phyloP scores from a whole-genome alignment of 805 yeast genomes.

The Hanseniaspora meyeri region DNA sequence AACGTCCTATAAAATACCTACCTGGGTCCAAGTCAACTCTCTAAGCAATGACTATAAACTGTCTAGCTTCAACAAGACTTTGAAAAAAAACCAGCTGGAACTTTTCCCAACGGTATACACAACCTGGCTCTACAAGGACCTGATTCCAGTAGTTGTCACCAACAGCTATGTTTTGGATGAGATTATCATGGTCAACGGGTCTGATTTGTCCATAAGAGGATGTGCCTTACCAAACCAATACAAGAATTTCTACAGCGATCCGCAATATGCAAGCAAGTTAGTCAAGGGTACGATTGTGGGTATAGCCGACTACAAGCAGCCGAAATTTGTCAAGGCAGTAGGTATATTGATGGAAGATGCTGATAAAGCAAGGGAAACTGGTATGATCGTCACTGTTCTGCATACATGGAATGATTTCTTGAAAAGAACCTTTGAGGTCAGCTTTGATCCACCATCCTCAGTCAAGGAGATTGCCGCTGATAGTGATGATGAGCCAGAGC shows the following conservation, averaged over 20 bases:
- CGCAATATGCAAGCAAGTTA: constrained; percentile 21
- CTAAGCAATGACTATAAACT: constrained; percentile 7
- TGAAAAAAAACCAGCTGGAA: constrained; percentile 19
- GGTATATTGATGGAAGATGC: constrained; percentile 39
- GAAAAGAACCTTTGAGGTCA: constrained; percentile 36
- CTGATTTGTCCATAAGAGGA: constrained; percentile 71
- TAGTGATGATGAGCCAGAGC: constrained; percentile 11
- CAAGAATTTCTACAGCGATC: constrained; percentile 5
- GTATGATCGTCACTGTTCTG: constrained; percentile 65
- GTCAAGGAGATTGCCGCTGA: constrained; percentile 16
- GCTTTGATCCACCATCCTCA: constrained; percentile 32
- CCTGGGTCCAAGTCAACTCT: constrained; percentile 45
- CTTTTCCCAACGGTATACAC: constrained; percentile 61
- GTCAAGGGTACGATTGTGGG: constrained; percentile 54
- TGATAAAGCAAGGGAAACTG: constrained; percentile 42
- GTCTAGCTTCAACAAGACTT: neutral
- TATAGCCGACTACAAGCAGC: constrained; percentile 47
- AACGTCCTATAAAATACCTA: constrained; percentile 48
- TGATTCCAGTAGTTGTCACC: constrained; percentile 59
- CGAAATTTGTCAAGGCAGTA: constrained; percentile 56
- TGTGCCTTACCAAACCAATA: constrained; percentile 25
- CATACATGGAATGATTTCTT: constrained; percentile 61
- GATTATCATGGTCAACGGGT: constrained; percentile 53
- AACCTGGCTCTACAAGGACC: constrained; percentile 50
- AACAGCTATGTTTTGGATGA: constrained; percentile 59